phyloP scores from a whole-genome alignment of 257 asterid genomes.

The Coffea eugenioides region DNA sequence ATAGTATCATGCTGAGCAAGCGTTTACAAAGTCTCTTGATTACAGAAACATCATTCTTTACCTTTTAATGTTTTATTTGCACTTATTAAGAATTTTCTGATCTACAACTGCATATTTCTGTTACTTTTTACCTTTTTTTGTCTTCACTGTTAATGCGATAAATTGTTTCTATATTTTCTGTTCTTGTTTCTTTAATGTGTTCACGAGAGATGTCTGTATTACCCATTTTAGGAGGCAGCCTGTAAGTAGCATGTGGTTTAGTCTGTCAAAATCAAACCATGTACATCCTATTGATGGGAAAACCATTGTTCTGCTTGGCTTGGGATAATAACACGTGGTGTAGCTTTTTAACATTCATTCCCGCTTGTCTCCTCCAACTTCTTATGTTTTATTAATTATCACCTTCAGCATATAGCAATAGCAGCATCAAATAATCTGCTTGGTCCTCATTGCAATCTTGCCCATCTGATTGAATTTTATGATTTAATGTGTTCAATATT shows the following conservation, averaged over 20 bases:
- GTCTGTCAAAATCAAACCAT: neutral
- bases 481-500: neutral
- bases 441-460: neutral
- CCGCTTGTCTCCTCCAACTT: neutral
- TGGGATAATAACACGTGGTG: neutral
- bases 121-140: no score
- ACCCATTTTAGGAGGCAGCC: no score
- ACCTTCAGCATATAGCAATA: no score
- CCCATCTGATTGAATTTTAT: conserved; percentile 1
- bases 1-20: neutral
- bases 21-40: neutral
- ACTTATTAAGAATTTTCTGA: no score
- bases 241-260: neutral
- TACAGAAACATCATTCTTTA: no score
- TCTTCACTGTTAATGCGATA: no score
- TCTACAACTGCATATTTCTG: no score
- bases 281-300: neutral
- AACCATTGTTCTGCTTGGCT: neutral
- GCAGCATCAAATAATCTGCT: neutral
- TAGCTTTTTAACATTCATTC: neutral
- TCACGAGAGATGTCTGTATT: neutral
- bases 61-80: no score
- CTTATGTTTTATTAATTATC: neutral
- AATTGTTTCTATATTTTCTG: no score
- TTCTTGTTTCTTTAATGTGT: no score